phyloP scores from a whole-genome alignment of 148 eudicot species.

The Nyssa sinensis region DNA sequence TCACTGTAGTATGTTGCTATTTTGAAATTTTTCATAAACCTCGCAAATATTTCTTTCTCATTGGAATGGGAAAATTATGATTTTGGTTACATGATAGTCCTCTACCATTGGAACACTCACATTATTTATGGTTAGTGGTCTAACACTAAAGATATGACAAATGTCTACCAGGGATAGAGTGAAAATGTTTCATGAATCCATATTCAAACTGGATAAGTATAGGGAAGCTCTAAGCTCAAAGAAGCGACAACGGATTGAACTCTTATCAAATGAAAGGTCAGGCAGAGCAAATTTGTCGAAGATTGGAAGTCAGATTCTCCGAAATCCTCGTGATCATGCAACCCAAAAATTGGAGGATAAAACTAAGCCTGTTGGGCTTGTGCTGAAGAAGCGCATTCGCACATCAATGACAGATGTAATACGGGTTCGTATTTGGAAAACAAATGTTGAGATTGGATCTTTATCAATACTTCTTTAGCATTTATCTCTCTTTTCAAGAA shows the following conservation, averaged over 20 bases:
- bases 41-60: slow-evolving; percentile 8
- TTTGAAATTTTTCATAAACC: too few relatives aligned
- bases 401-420: slow-evolving; percentile 36
- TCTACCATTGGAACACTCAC: too few relatives aligned
- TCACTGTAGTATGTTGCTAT: too few relatives aligned
- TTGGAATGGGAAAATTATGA: not conserved
- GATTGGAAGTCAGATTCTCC: slow-evolving; percentile 34
- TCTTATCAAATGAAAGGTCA: slow-evolving; percentile 33
- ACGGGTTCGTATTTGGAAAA: slow-evolving; percentile 31
- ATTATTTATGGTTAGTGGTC: not conserved
- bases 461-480: too few relatives aligned
- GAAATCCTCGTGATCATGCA: slow-evolving; percentile 34
- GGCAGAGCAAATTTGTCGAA: slow-evolving; percentile 39
- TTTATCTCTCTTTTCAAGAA: too few relatives aligned
- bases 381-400: slow-evolving; percentile 45
- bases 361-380: slow-evolving; percentile 17
- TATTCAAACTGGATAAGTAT: slow-evolving; percentile 38
- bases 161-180: slow-evolving; percentile 40
- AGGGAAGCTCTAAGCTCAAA: slow-evolving; percentile 28
- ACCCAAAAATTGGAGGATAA: slow-evolving; percentile 40
- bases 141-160: not conserved
- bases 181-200: slow-evolving; percentile 36
- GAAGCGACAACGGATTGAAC: slow-evolving; percentile 45
- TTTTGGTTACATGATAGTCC: not conserved
- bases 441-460: not conserved